Evolutionary conservation across 2,329 filamentous ascomycete genomes (phyloP), one percentile per base, ranked within the genome.

Genomic region (Clonostachys rosea): DNA sequence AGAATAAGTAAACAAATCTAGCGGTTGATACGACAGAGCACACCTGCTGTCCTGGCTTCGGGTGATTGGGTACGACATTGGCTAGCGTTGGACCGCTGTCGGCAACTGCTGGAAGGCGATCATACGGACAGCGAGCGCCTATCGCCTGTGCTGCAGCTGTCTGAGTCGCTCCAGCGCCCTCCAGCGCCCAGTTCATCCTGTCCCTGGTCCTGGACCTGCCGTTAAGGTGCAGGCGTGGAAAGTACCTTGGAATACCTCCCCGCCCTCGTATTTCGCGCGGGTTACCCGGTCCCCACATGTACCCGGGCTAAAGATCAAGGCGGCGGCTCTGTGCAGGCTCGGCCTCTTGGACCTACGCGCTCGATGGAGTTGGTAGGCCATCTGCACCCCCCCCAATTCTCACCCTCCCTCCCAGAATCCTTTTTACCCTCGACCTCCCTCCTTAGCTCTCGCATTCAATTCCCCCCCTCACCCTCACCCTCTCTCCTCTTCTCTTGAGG

Each of bases 401-500:
- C 30, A n/a, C 30, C 42, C n/a, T 14, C 20, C 16, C 35, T 41
- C 42, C 44, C 39, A 37, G 24, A 45, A 41, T 47, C 36, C 35
- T 40, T 34, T 48, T 40, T 20, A 41, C 30, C 14, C 34, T 35
- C 40, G n/a, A 30, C 41, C 44, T 16, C 34, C 41, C 36, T 20
- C 24, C 44, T 46, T 46, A 35, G 18, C 40, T 47, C 20, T 48
- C 43, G 17, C 33, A 33, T n/a, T 45, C 36, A 34, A 16, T 30
- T 48, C 49, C 48, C 51, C 54, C 49, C 48, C 53, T 51, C 44
- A 50, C 47, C 45, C 54, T 47, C 50, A 49, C 52, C 47, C 50
- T 47, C 47, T 45, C 49, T 48, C 50, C 46, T 47, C 8, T 57
- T 50, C 57, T 58, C 53, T 57, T 56, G 57, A 41, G 42, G 34